Conservation (phyloP, 169 alveolate species). For the Eimeria praecox region DNA sequence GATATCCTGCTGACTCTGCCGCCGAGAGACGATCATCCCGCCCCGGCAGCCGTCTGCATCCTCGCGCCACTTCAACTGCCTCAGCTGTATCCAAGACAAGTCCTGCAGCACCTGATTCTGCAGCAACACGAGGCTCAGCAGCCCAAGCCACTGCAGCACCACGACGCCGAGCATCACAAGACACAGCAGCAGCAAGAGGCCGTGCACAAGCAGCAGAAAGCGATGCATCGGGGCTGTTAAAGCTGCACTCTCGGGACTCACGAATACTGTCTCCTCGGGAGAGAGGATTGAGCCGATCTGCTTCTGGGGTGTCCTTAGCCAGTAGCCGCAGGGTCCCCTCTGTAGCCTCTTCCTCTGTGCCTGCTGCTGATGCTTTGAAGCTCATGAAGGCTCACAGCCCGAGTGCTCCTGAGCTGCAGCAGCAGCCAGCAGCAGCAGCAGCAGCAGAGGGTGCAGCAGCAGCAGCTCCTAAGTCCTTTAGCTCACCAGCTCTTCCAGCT, state of each 20-base stretch:
- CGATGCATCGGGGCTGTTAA: not conserved
- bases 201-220: not conserved
- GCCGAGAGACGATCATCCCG: not conserved
- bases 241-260: not conserved
- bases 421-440: not conserved
- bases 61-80: not conserved
- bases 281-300: not conserved
- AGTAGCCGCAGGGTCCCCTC: slow-evolving; percentile 66
- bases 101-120: not conserved
- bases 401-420: slow-evolving; percentile 48
- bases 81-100: not conserved
- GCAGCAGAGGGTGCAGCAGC: slow-evolving; percentile 14
- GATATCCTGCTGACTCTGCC: not conserved
- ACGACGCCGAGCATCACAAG: not conserved
- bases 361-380: not conserved
- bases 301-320: slow-evolving; percentile 50
- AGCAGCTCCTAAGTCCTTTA: slow-evolving; percentile 12
- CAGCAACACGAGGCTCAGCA: not conserved
- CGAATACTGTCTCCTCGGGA: not conserved
- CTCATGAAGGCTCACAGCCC: slow-evolving; percentile 1
- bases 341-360: not conserved
- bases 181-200: not conserved
- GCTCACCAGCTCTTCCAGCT: slow-evolving; percentile 24
- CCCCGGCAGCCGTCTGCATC: not conserved
- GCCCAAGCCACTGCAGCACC: not conserved